A percentile compares a stretch with the other conserved stretches of the same genome.
Conservation (phyloP, 2,329 filamentous ascomycete genomes). For the Pseudocercospora fuligena region DNA sequence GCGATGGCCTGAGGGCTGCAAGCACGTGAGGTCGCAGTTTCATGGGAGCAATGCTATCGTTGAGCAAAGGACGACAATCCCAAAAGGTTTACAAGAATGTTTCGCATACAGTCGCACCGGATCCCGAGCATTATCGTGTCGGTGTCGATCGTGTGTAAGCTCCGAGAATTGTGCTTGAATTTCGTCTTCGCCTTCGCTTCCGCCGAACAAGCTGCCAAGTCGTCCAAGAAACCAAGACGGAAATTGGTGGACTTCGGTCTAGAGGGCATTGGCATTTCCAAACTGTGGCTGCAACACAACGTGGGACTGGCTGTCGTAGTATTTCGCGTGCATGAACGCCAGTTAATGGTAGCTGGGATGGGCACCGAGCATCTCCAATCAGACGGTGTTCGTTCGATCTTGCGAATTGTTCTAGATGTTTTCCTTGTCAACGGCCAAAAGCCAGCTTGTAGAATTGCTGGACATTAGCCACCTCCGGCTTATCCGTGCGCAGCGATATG, state of each 20-base stretch:
- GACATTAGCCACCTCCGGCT: constrained; percentile 5
- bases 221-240: constrained; percentile 4
- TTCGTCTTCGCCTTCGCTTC: not conserved
- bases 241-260: not conserved
- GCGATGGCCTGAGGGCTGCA: not conserved
- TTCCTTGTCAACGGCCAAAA: constrained; percentile 1
- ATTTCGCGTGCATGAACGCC: constrained; percentile 1
- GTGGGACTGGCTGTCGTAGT: not conserved
- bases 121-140: not conserved
- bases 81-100: not conserved
- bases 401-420: not conserved
- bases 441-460: not conserved
- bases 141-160: not conserved
- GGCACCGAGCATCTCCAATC: not conserved
- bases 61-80: not conserved
- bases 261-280: constrained; percentile 1
- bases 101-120: not conserved
- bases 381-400: not conserved
- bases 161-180: not conserved
- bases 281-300: not conserved
- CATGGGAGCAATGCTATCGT: not conserved
- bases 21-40: not conserved
- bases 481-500: not conserved
- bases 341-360: not conserved
- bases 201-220: constrained; percentile 4